A percentile compares a stretch with the other conserved stretches of the same genome.
Evolutionary conservation across 768 basidiomycete genomes (phyloP).

Genomic region (Tubosaeta sp.): DNA sequence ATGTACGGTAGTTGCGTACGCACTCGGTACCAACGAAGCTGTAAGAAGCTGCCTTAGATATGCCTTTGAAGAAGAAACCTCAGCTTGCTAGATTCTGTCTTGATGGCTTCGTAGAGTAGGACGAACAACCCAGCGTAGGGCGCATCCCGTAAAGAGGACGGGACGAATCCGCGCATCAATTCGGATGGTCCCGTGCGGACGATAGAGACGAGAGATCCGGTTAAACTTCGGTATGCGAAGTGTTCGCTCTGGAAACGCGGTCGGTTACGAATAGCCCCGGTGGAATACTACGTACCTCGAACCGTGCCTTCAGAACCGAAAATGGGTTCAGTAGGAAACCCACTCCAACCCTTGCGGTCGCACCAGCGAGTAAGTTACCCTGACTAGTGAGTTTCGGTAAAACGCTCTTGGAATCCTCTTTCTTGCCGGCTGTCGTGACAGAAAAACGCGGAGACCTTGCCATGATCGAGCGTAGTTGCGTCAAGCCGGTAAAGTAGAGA

Average conservation of each 20-base stretch:
- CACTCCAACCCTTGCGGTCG: slow-evolving; percentile 71
- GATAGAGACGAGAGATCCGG: slow-evolving; percentile 55
- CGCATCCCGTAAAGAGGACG: slow-evolving; percentile 89
- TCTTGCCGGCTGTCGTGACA: slow-evolving; percentile 11
- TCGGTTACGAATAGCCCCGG: not conserved
- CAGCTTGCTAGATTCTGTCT: slow-evolving; percentile 60
- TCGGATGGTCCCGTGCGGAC: slow-evolving; percentile 72
- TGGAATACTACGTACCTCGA: slow-evolving; percentile 59
- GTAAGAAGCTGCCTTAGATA: slow-evolving; percentile 7
- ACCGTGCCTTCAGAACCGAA: slow-evolving; percentile 87
- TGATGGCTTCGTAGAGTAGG: slow-evolving; percentile 83
- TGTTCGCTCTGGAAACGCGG: slow-evolving; percentile 59
- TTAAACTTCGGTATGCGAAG: slow-evolving; percentile 63
- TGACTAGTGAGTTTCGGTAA: slow-evolving; percentile 67
- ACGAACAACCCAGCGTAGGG: slow-evolving; percentile 92
- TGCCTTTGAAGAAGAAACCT: not conserved
- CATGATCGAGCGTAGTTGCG: slow-evolving; percentile 74
- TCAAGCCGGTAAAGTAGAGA: slow-evolving; percentile 84
- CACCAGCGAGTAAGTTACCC: slow-evolving; percentile 86
- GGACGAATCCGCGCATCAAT: slow-evolving; percentile 78
- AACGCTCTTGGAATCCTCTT: slow-evolving; percentile 40
- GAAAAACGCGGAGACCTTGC: slow-evolving; percentile 71
- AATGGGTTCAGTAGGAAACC: slow-evolving; percentile 88
- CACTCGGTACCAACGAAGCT: slow-evolving; percentile 41
- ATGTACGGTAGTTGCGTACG: slow-evolving; percentile 52